Evolutionary conservation across 768 basidiomycete species (phyloP).

Genomic region (Xanthoconium purpureum): DNA sequence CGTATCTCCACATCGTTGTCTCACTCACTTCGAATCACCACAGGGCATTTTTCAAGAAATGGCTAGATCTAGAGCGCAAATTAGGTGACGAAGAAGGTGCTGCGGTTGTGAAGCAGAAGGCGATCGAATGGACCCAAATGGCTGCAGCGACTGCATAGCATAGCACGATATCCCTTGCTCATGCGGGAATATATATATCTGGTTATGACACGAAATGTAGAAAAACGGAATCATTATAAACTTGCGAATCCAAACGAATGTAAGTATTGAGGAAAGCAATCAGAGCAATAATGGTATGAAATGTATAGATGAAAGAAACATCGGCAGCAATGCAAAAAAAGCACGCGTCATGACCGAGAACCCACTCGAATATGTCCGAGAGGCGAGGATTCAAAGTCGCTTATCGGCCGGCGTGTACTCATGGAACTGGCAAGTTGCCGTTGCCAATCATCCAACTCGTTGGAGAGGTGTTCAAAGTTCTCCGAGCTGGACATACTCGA

Average conservation of each 20-base stretch:
- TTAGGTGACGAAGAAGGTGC: constrained; percentile 87
- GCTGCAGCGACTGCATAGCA: constrained; percentile 35
- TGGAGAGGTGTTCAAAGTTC: constrained; percentile 78
- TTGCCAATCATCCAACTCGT: constrained; percentile 84
- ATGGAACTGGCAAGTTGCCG: constrained; percentile 78
- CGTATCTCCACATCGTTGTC: background rate
- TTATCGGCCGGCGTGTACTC: constrained; percentile 67
- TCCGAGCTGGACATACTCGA: constrained; percentile 81
- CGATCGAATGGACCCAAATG: constrained; percentile 85
- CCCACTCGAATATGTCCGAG: constrained; percentile 55
- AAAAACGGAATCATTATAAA: constrained; percentile 35
- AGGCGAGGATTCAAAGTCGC: constrained; percentile 65
- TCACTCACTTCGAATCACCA: constrained; percentile 14
- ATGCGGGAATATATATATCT: constrained; percentile 37
- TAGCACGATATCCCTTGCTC: constrained; percentile 17
- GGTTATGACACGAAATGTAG: constrained; percentile 31
- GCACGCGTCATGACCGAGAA: constrained; percentile 46
- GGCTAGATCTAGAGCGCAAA: constrained; percentile 83
- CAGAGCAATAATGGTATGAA: constrained; percentile 35
- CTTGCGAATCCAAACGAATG: constrained; percentile 57
- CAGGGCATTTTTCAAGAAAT: constrained; percentile 96
- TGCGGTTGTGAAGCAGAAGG: constrained; percentile 78
- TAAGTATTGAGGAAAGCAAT: constrained; percentile 38
- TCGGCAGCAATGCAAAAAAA: constrained; percentile 5
- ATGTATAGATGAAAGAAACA: constrained; percentile 35